Evolutionary conservation across 73 alveolate genomes (phyloP), one percentile per base, ranked within the genome.

Genomic region (Paramecium caudatum): DNA sequence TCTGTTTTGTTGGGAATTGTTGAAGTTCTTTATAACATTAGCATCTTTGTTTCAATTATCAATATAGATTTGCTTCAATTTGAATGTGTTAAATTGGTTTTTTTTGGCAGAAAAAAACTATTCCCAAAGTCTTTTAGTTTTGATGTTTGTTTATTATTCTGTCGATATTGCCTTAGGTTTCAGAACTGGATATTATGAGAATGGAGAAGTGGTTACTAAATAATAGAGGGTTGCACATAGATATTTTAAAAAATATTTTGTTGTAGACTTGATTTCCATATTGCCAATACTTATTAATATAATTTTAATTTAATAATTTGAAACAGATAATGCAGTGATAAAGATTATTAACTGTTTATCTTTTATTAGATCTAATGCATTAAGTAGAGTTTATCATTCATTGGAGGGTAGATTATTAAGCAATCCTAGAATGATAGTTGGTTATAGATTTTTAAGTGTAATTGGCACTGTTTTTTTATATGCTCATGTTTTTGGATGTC

Each of bases 351-450:
- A 74, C 43, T 74, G 88, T 43, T 74, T 74, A 74, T 74, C 88
- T 21, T 74, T 74, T 74, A 10, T 74, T 21, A 74, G 88, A 37
- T 37, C 68, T 10, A 74, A 41, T 41, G 62, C 68, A 1, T 37
- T 41, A 19, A 74, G 27, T 13, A 37, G 88, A 74, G 65, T 41
- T 10, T 74, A 74, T 43, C 43, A 74, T 74, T 74, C 88, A 34
- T 74, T 74, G 32, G 88, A 74, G 8, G 88, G 88, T n/a, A 74
- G 88, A 74, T 43, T 74, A 74, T 74, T 74, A 23, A 74, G 88
- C 23, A 36, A 74, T 41, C 88, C 88, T 15, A 2, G 88, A 19
- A 41, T 74, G 19, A 68, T 74, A 0, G 32, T 45, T 39, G 68
- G 41, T 21, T 74, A 74, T 45, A 37, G 88, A 74, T 74, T 74